Evolutionary conservation across 164 flowering plant species (phyloP).

Genomic region (Taxillus chinensis): DNA sequence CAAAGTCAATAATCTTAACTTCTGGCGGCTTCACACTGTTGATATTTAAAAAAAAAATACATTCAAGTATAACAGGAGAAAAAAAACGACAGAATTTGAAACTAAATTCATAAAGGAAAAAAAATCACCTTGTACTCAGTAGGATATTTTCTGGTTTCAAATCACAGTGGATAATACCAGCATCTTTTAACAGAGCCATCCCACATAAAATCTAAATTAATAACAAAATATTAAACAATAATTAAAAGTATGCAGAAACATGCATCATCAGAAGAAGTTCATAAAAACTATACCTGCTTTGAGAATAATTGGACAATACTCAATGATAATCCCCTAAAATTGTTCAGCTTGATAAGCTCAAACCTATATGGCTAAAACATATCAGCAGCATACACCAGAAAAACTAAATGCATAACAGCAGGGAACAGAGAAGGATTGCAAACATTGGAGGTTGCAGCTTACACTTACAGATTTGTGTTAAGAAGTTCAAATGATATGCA

Average conservation of each 20-base stretch:
- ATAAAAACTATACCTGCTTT: slow-evolving; percentile 56
- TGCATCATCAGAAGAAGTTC: background rate
- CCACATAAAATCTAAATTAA: slow-evolving; percentile 69
- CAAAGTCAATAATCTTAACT: slow-evolving; percentile 95
- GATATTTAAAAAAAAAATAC: slow-evolving; percentile 15
- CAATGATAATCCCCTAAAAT: slow-evolving; percentile 79
- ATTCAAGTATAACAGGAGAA: slow-evolving; percentile 15
- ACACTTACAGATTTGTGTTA: slow-evolving; percentile 81
- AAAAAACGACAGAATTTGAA: background rate
- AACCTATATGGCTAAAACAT: slow-evolving; percentile 37
- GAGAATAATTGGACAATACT: slow-evolving; percentile 83
- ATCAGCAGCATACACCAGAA: slow-evolving; percentile 5
- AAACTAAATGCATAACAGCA: background rate
- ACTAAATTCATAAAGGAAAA: slow-evolving; percentile 9
- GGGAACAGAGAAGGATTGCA: background rate
- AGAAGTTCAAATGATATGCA: slow-evolving; percentile 97
- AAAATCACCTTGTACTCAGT: slow-evolving; percentile 64
- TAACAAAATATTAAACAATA: background rate
- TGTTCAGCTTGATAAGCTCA: slow-evolving; percentile 85
- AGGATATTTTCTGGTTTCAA: slow-evolving; percentile 99
- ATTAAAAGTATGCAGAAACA: background rate
- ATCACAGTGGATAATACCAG: slow-evolving; percentile 97
- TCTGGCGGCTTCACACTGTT: slow-evolving; percentile 71
- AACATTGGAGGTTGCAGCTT: background rate
- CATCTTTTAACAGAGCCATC: slow-evolving; percentile 78